Conservation (phyloP, 2,329 filamentous ascomycete species). For the Phialophora tarda region DNA sequence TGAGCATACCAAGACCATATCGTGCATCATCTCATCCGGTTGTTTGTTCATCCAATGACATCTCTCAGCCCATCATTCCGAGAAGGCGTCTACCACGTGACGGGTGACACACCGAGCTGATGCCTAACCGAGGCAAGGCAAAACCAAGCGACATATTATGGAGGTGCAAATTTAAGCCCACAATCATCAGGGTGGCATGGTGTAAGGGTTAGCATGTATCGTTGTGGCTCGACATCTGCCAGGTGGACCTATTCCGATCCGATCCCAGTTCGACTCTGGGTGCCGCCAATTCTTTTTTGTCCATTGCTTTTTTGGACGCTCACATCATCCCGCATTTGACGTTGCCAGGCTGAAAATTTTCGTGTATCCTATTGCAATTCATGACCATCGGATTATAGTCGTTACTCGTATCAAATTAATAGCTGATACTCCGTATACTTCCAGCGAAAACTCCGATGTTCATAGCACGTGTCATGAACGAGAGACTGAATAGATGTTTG, state of each 20-base stretch:
- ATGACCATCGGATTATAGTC: too few species aligned
- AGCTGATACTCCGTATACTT: too few species aligned
- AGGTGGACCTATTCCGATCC: constrained; percentile 19
- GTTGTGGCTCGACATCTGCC: constrained; percentile 19
- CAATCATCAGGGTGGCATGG: constrained; percentile 8
- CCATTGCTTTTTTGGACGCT: not conserved
- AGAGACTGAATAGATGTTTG: too few species aligned
- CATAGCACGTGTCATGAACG: too few species aligned
- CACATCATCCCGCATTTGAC: too few species aligned
- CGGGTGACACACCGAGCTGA: too few species aligned
- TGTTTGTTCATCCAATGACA: not conserved
- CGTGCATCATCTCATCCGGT: not conserved
- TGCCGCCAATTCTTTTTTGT: constrained; percentile 7
- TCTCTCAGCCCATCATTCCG: not conserved
- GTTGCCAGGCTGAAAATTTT: not conserved
- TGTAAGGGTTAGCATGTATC: constrained; percentile 29
- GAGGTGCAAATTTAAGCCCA: not conserved
- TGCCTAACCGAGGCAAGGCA: not conserved
- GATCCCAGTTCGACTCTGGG: constrained; percentile 28
- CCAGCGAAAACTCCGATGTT: too few species aligned
- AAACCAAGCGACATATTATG: not conserved
- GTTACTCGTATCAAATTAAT: too few species aligned
- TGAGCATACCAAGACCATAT: not conserved
- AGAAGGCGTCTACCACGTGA: not conserved
- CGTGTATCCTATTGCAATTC: too few species aligned